phyloP scores from a whole-genome alignment of 2,329 filamentous ascomycete genomes.

The Sporothrix curviconia region DNA sequence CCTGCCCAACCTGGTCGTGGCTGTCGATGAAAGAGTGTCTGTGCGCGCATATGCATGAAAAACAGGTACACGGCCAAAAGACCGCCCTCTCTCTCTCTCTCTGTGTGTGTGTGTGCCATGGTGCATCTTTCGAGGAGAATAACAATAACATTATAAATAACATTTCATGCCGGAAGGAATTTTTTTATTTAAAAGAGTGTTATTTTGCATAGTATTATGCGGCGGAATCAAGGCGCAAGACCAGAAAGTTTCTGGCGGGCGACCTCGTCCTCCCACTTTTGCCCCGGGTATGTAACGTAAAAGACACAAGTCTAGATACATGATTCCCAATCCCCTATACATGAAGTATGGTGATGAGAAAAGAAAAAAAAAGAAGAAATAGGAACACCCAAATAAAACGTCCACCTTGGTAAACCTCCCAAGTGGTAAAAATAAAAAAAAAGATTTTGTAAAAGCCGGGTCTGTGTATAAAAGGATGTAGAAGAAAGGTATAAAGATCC shows the following conservation, averaged over 20 bases:
- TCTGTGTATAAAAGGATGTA: slow-evolving; percentile 13
- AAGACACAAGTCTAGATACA: slow-evolving; percentile 1
- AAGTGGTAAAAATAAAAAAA: not conserved
- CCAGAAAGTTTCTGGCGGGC: not conserved
- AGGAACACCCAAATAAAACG: not conserved
- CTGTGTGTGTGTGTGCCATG: too few relatives aligned
- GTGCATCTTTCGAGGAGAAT: too few relatives aligned
- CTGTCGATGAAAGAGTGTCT: too few relatives aligned
- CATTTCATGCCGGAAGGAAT: not conserved
- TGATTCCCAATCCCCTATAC: not conserved
- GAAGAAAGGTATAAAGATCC: slow-evolving; percentile 14
- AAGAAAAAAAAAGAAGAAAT: too few relatives aligned
- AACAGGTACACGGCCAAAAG: too few relatives aligned
- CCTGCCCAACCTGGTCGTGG: too few relatives aligned
- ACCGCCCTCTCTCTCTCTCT: too few relatives aligned
- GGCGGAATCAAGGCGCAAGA: not conserved
- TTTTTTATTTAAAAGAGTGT: slow-evolving; percentile 5
- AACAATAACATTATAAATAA: too few relatives aligned
- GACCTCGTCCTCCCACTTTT: not conserved
- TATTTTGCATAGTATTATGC: not conserved
- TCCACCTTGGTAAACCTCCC: not conserved
- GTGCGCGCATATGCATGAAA: too few relatives aligned
- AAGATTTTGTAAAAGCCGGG: slow-evolving; percentile 8
- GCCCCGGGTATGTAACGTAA: slow-evolving; percentile 9
- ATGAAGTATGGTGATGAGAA: too few relatives aligned